A percentile compares a stretch with the other conserved stretches of the same genome.
phyloP scores from a whole-genome alignment of 2,329 filamentous ascomycete genomes.

The Fusarium protoensiforme region DNA sequence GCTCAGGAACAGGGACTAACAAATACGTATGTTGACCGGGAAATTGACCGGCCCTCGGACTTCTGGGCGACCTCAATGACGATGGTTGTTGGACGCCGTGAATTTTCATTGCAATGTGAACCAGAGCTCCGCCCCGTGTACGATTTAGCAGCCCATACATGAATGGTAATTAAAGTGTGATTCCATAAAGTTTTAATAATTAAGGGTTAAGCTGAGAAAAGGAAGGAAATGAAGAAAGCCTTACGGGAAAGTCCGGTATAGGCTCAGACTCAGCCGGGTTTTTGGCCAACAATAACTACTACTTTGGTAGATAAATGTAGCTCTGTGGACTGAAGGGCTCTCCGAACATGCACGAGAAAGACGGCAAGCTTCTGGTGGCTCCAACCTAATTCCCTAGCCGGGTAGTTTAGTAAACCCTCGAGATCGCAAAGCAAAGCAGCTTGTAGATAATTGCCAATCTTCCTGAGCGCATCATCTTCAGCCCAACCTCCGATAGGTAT shows the following conservation, averaged over 20 bases:
- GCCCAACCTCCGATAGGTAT: not conserved
- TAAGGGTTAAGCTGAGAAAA: not conserved
- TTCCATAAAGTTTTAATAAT: not conserved
- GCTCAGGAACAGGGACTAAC: not conserved
- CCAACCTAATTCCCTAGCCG: not conserved
- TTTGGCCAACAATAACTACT: not conserved
- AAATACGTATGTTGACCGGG: not conserved
- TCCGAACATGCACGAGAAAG: not conserved
- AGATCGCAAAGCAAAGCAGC: not conserved
- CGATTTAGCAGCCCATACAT: not conserved
- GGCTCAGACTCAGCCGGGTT: not conserved
- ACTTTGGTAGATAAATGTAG: not conserved
- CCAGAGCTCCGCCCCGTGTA: not conserved
- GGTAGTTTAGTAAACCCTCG: not conserved
- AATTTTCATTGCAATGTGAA: not conserved
- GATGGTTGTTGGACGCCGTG: not conserved
- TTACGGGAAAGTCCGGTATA: not conserved
- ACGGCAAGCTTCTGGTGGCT: fast-evolving
- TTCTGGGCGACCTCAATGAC: too few species aligned
- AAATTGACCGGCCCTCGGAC: too few species aligned
- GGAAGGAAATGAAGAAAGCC: not conserved
- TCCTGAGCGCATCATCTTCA: not conserved
- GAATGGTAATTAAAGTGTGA: not conserved
- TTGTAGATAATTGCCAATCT: not conserved
- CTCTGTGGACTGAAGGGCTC: not conserved